Evolutionary conservation across 2,329 filamentous ascomycete genomes (phyloP), one percentile per base, ranked within the genome.

Genomic region (Pseudocercospora fijiensis): DNA sequence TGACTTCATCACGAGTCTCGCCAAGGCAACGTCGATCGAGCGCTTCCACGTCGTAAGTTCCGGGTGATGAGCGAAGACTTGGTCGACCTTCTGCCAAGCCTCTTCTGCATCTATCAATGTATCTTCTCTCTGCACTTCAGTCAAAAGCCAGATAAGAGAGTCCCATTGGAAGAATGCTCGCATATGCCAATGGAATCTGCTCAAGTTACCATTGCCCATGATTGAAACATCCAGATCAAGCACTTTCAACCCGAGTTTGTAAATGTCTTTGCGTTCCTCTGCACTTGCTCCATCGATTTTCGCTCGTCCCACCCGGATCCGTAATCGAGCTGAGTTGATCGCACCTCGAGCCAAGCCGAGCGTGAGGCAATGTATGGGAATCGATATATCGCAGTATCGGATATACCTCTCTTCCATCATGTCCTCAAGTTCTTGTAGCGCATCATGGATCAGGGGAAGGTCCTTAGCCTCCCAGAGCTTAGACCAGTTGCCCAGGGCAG

Each of bases 151-250:
- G 30, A 76, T 72, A 11, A 76, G 71, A 13, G 81, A 71, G 30
- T 80, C 78, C 61, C 74, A 78, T 33, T 85, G 71, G 52, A 85
- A 75, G 68, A 82, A 80, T n/a, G 84, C 79, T 51, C 83, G 77
- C 9, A 81, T 78, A 59, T 84, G 82, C 82, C 82, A 85, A 20
- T 79, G 78, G 70, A 83, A 85, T 43, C 82, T 77, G 27, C 77
- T 73, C 26, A 81, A 72, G 22, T 73, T 73, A 27, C 74, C 72
- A 28, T 77, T 79, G 1, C 74, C 76, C 58, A 79, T 77, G 0
- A 74, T 73, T 20, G 80, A 67, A 51, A 77, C 80, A 61, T 80
- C 76, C 37, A 77, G 75, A 49, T 79, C 73, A 9, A 80, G 69
- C 6, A 81, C 74, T 60, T 80, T 77, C 20, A 80, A 67, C 4